Evolutionary conservation across 352 stramenopile genomes (phyloP).

Genomic region (Pythium phragmiticola): DNA sequence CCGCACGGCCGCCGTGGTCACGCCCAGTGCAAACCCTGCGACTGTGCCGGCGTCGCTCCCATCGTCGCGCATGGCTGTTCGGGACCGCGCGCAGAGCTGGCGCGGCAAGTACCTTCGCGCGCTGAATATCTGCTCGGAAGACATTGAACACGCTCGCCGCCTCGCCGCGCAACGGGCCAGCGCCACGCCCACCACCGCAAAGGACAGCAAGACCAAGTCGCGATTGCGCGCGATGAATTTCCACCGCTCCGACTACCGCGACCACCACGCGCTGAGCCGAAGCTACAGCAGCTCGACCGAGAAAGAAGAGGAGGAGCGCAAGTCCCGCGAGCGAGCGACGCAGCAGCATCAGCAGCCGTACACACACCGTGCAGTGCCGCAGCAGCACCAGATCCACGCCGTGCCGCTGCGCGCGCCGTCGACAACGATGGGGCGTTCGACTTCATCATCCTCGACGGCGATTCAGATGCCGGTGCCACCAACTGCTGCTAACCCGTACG

Average conservation of each 20-base stretch:
- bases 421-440: not conserved
- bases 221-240: conserved; percentile 14
- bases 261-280: conserved; percentile 18
- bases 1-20: not conserved
- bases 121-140: conserved; percentile 69
- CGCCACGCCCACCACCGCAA: not conserved
- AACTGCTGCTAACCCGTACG: conserved; percentile 24
- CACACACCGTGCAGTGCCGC: not conserved
- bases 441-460: too few species aligned
- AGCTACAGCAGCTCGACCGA: conserved; percentile 33
- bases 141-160: conserved; percentile 28
- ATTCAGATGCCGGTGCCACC: not conserved
- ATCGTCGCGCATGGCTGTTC: conserved; percentile 9
- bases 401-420: conserved; percentile 17
- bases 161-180: conserved; percentile 9
- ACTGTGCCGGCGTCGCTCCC: conserved; percentile 1
- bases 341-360: conserved; percentile 3
- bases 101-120: conserved; percentile 72
- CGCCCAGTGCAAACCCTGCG: conserved; percentile 6
- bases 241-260: conserved; percentile 14
- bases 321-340: conserved; percentile 19
- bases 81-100: conserved; percentile 51
- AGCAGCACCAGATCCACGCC: conserved; percentile 6
- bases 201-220: not conserved
- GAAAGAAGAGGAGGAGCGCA: conserved; percentile 26